Base-by-base conservation (phyloP, 225 moss, liverwort and hornwort species). In the Polytrichum commune region DNA sequence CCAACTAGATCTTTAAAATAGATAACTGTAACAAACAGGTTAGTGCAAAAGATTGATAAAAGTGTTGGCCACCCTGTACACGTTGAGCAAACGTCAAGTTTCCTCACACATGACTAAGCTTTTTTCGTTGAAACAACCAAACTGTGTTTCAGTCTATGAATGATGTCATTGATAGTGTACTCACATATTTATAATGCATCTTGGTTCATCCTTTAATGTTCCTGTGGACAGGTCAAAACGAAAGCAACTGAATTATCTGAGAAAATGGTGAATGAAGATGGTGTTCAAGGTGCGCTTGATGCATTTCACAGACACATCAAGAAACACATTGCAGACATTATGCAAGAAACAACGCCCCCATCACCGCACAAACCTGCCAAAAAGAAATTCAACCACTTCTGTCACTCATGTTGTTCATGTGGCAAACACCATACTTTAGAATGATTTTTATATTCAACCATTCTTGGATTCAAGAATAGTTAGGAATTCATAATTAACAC, bases 251-350 rank as follows among this genome's bases (percentile, higher is more conserved):
- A 92, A 61, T 19, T 94, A n/a, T 77, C 94, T 3, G 74, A 81
- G 66, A 84, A 84, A 69, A 92, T 98, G 94, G 82, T 81, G 71
- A 18, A 53, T 30, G 97, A 98, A 79, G 79, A 98, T 65, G 94
- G 97, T 19, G 82, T 98, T 29, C 89, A 91, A 78, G 94, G 97
- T 82, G 94, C 94, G 53, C 90, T 90, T 27, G 81, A 88, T 74
- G 92, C 83, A 18, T 98, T 98, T 69, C 97, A 98, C 74, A 94
- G 84, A 75, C 94, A 98, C 64, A 61, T 74, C n/a, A 77, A 77
- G 65, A 84, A 84, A 68, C 72, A 70, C 62, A 53, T 82, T 55
- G 79, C 87, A 24, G 84, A 75, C 63, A 70, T 84, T 18, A 75
- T 82, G 84, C 77, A 75, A 2, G 79, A 75, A 69, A 68, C 73